Base-by-base conservation (phyloP, 2,329 filamentous ascomycete species). In the Cercospora brassicicola region DNA sequence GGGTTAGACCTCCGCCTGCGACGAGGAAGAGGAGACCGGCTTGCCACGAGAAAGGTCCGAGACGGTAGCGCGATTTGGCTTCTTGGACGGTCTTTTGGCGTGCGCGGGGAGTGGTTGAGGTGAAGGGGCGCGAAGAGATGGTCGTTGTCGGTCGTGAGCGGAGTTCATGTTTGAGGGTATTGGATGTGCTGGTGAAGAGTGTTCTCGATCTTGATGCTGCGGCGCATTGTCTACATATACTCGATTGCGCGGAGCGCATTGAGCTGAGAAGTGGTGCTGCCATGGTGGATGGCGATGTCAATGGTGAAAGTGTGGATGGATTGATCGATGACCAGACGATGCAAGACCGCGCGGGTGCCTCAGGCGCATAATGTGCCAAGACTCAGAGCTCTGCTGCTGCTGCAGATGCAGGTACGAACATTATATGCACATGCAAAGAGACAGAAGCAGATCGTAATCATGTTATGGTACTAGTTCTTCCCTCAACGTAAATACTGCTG, bases 21-120 rank as follows among this genome's bases (percentile, higher is more conserved):
- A 86, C 78, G 72, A 98, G 85, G 83, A 99, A 98, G 71, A 99
- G 85, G 61, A 93, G 74, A 18, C 93, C 94, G 33, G 94, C 91
- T 81, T 93, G 94, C 88, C 92, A 94, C 64, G 94, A 97, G 83
- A 99, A 98, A 31, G 95, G 95, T 33, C 83, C 83, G 51, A 81
- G 79, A 60, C 78, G 79, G 73, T 83, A 78, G 31, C 79, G 77
- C 48, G 82, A 76, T 69, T 81, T 82, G 30, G 81, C 81, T 75
- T 84, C 78, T 74, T 83, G 71, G 18, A 83, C 78, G 13, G 82
- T 81, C 31, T 53, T 53, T 70, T 81, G 82, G 73, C 78, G 78
- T 33, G 65, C 59, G 39, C 70, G 68, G 7, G 51, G 51, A 51
- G 66, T n/a, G 55, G 67, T 72, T 26, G 72, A 73, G 59, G 73